Evolutionary conservation across 1,284 basidiomycete genomes (phyloP).

Genomic region (Rhodofomes roseus): DNA sequence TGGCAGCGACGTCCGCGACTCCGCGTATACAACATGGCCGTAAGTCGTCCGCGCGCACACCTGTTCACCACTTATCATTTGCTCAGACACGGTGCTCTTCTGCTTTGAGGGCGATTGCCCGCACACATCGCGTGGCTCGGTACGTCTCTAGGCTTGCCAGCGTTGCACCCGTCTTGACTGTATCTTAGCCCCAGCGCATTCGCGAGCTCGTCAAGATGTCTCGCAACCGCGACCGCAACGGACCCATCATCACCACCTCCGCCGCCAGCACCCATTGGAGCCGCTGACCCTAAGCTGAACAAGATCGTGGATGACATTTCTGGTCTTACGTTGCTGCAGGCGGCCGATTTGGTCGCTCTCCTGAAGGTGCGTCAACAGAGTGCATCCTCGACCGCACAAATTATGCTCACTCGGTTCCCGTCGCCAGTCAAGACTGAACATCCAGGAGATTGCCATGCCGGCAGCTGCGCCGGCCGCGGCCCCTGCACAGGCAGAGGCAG

Average conservation of each 20-base stretch:
- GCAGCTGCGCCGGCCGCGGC: constrained; percentile 66
- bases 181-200: constrained; percentile 14
- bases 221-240: constrained; percentile 40
- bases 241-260: constrained; percentile 38
- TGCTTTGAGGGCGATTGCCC: constrained; percentile 43
- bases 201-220: constrained; percentile 28
- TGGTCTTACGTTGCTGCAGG: constrained; percentile 87
- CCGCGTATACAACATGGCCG: constrained; percentile 25
- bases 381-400: neutral
- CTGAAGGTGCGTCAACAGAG: constrained; percentile 68
- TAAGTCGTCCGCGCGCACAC: constrained; percentile 16
- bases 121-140: constrained; percentile 35
- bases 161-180: neutral
- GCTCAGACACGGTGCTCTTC: constrained; percentile 45
- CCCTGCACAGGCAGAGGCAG: constrained; percentile 56
- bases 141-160: constrained; percentile 15
- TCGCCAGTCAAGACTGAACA: constrained; percentile 84
- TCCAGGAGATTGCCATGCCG: constrained; percentile 97
- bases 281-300: constrained; percentile 69
- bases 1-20: constrained; percentile 1
- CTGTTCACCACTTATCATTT: neutral
- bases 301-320: constrained; percentile 95
- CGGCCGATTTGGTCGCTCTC: constrained; percentile 90
- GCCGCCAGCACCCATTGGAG: constrained; percentile 33
- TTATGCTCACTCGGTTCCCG: too few species aligned